Evolutionary conservation across 1,284 basidiomycete genomes (phyloP).

Genomic region (Cutaneotrichosporon daszewskae): DNA sequence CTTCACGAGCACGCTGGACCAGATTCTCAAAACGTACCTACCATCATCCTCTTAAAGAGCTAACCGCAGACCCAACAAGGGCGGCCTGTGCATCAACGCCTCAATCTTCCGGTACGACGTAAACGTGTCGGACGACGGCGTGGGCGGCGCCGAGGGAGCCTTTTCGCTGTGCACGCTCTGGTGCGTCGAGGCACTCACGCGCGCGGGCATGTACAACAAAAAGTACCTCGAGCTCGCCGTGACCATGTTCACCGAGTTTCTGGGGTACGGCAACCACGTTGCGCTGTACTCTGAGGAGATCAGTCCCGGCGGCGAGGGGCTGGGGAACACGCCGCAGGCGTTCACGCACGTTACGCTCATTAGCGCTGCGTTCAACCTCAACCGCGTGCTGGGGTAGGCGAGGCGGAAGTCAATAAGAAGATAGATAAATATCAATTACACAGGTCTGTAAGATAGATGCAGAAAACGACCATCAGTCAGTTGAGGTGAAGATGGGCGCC

Average conservation of each 20-base stretch:
- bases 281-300: constrained; percentile 70
- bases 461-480: no score
- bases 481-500: no score
- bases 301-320: constrained; percentile 45
- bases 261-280: constrained; percentile 74
- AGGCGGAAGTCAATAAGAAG: no score
- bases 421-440: no score
- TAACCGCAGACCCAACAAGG: constrained; percentile 60
- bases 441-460: no score
- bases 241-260: constrained; percentile 43
- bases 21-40: constrained; percentile 61
- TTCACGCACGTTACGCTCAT: constrained; percentile 47
- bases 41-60: background rate
- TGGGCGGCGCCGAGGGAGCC: constrained; percentile 84
- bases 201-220: constrained; percentile 66
- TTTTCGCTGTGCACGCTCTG: constrained; percentile 50
- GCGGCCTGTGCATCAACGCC: constrained; percentile 74
- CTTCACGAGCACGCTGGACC: constrained; percentile 73
- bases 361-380: constrained; percentile 48
- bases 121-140: constrained; percentile 73
- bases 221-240: constrained; percentile 53
- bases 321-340: constrained; percentile 46
- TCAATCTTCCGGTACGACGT: constrained; percentile 61
- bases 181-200: constrained; percentile 79
- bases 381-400: constrained; percentile 28